Conservation (phyloP, 495 filamentous ascomycete genomes). For the Hypoxylon trugodes region DNA sequence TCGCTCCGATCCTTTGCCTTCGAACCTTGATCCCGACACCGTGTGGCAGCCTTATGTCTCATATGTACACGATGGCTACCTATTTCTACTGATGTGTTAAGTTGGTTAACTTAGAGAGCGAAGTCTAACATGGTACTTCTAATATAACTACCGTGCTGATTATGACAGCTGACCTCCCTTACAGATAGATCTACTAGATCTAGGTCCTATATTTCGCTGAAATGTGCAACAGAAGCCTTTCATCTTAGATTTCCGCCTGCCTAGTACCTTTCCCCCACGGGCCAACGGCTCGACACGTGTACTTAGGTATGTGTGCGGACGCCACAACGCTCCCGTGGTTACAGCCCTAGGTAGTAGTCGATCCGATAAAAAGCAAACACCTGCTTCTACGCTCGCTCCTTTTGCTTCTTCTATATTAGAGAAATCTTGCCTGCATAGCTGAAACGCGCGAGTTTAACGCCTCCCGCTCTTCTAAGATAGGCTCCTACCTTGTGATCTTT, state of each 20-base stretch:
- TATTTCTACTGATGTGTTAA: too few relatives aligned
- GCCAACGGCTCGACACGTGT: constrained; percentile 9
- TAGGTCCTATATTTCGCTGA: neutral
- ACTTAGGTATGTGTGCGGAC: constrained; percentile 9
- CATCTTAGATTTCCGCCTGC: neutral
- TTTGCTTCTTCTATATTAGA: constrained; percentile 14
- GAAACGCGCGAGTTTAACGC: constrained; percentile 28
- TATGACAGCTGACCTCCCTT: too few relatives aligned
- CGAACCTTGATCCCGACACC: constrained; percentile 20
- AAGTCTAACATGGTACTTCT: too few relatives aligned
- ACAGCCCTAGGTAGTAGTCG: constrained; percentile 19
- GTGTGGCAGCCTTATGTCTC: constrained; percentile 6
- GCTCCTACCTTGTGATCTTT: constrained; percentile 11
- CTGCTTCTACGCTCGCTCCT: neutral
- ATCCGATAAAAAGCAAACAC: constrained; percentile 18
- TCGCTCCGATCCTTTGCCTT: constrained; percentile 24
- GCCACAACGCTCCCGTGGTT: constrained; percentile 16
- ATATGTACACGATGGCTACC: constrained; percentile 15
- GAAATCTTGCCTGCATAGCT: constrained; percentile 12
- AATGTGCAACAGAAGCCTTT: neutral
- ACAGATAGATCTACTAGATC: too few relatives aligned
- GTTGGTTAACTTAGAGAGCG: too few relatives aligned
- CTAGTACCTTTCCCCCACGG: constrained; percentile 14
- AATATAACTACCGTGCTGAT: too few relatives aligned
- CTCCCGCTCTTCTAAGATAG: constrained; percentile 19